phyloP scores from a whole-genome alignment of 768 basidiomycete genomes.

The Lentinula guzmanii region DNA sequence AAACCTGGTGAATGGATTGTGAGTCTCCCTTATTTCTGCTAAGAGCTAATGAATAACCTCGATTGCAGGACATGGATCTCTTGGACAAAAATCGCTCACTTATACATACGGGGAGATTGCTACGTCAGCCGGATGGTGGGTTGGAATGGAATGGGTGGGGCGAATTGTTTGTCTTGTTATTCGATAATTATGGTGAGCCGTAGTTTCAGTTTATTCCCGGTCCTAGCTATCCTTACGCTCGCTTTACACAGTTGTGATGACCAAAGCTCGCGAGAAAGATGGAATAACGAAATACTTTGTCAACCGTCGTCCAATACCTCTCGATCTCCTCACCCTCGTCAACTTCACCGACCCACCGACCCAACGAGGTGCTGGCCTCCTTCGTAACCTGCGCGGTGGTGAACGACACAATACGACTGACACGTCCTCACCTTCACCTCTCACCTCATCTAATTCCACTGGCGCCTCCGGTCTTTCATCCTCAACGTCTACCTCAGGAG shows the following conservation, averaged over 20 bases:
- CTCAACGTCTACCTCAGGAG: not conserved
- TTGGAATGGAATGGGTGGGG: constrained; percentile 88
- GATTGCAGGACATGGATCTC: constrained; percentile 68
- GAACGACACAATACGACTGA: constrained; percentile 23
- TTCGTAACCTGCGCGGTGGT: constrained; percentile 50
- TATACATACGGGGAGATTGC: constrained; percentile 76
- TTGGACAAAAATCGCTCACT: constrained; percentile 77
- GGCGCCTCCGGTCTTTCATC: constrained; percentile 16
- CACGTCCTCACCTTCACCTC: constrained; percentile 13
- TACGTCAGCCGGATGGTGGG: constrained; percentile 78
- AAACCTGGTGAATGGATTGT: constrained; percentile 71
- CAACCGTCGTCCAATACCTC: constrained; percentile 85
- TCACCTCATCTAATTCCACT: constrained; percentile 24
- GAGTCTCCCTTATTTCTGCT: constrained; percentile 13
- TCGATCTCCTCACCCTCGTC: constrained; percentile 83
- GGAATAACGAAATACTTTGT: constrained; percentile 72
- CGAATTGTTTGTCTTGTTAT: constrained; percentile 84
- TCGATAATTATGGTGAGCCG: constrained; percentile 87
- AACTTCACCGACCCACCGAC: constrained; percentile 78
- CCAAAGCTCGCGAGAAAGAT: constrained; percentile 78
- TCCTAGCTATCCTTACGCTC: constrained; percentile 5
- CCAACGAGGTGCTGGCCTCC: constrained; percentile 66
- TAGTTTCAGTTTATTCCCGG: not conserved
- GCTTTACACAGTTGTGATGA: constrained; percentile 68
- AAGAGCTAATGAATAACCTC: not conserved